phyloP scores from a whole-genome alignment of 2,329 filamentous ascomycete species.

The Biscogniauxia mediterranea region DNA sequence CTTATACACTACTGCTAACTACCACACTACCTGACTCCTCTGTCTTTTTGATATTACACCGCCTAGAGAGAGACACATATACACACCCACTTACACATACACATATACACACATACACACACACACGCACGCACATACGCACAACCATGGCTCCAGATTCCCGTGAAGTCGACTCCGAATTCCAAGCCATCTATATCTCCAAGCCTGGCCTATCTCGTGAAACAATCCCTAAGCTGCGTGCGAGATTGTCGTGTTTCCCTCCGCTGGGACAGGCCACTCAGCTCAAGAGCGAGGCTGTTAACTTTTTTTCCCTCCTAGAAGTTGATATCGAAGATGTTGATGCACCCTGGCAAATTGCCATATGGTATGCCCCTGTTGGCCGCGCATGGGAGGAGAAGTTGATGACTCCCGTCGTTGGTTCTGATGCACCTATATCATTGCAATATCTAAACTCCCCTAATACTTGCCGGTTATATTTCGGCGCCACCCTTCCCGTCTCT shows the following conservation, averaged over 20 bases:
- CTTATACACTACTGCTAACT: not conserved
- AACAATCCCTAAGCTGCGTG: constrained; percentile 32
- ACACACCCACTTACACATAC: too few species aligned
- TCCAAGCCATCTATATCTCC: constrained; percentile 38
- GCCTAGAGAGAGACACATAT: not conserved
- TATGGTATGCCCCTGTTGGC: constrained; percentile 68
- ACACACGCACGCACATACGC: too few species aligned
- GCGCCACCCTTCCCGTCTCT: constrained; percentile 46
- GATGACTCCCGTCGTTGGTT: constrained; percentile 30
- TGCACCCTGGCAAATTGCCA: constrained; percentile 66
- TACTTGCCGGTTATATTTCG: constrained; percentile 52
- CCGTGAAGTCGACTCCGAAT: constrained; percentile 38
- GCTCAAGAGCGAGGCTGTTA: constrained; percentile 46
- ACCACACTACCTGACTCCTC: not conserved
- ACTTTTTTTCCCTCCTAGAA: constrained; percentile 70
- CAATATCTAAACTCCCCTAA: constrained; percentile 36
- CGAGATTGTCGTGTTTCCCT: constrained; percentile 56
- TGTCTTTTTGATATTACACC: not conserved
- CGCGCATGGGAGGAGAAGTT: constrained; percentile 53
- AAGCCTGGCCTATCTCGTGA: constrained; percentile 21
- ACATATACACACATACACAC: too few species aligned
- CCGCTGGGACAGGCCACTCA: constrained; percentile 73
- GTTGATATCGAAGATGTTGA: constrained; percentile 53
- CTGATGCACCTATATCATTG: constrained; percentile 49
- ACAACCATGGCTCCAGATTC: constrained; percentile 20